These are phyloP conservation scores for Limtongia smithiae DNA, from an alignment of 805 yeast species.

Conservation along the genomic window DNA sequence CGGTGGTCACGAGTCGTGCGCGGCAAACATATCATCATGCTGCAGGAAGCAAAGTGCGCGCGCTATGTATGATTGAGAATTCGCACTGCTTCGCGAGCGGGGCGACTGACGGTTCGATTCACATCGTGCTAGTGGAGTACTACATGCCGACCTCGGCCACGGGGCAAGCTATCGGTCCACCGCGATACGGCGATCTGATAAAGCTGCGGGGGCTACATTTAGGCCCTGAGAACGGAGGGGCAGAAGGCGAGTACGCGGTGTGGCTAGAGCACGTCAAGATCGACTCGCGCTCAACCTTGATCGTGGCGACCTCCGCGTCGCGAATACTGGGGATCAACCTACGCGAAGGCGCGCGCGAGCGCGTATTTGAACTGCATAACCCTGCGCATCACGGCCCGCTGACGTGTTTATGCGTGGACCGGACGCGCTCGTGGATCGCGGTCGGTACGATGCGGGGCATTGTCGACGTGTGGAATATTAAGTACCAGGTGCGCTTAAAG, in stretches of 20 bases:
- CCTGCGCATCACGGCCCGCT: slow-evolving; percentile 65
- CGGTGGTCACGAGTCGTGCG: slow-evolving; percentile 45
- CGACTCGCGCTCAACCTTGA: slow-evolving; percentile 44
- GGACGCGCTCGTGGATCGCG: slow-evolving; percentile 57
- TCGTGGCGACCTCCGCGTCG: slow-evolving; percentile 53
- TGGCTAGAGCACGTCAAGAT: slow-evolving; percentile 44
- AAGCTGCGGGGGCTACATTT: too few species aligned
- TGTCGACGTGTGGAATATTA: slow-evolving; percentile 74
- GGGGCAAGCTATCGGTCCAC: too few species aligned
- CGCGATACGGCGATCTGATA: too few species aligned
- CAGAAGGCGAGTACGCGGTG: slow-evolving; percentile 45
- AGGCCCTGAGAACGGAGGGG: slow-evolving; percentile 45
- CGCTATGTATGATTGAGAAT: slow-evolving; percentile 34
- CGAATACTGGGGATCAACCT: slow-evolving; percentile 56
- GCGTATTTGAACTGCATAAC: slow-evolving; percentile 44
- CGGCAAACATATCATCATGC: slow-evolving; percentile 32
- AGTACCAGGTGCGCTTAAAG: slow-evolving; percentile 59
- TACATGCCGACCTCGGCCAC: slow-evolving; percentile 14
- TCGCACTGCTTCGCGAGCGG: slow-evolving; percentile 36
- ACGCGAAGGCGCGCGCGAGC: slow-evolving; percentile 44
- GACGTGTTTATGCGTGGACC: slow-evolving; percentile 56
- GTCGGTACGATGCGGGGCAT: slow-evolving; percentile 75
- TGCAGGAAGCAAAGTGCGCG: slow-evolving; percentile 30
- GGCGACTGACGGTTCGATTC: slow-evolving; percentile 34
- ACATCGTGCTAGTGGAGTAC: slow-evolving; percentile 33